Evolutionary conservation across 106 monocot genomes (phyloP).

Genomic region (Dendrobium nobile): DNA sequence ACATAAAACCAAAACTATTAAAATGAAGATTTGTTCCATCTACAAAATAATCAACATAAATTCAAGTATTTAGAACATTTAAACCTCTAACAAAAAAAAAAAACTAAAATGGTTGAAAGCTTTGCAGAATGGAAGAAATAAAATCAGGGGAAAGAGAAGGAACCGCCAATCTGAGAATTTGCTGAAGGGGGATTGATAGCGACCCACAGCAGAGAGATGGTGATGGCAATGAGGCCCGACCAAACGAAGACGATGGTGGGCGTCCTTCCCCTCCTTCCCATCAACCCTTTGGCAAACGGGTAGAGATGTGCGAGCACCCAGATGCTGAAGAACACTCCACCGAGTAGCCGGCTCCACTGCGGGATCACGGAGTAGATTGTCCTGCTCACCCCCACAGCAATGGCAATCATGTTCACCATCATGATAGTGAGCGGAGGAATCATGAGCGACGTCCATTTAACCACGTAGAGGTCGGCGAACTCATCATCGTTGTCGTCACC

Average conservation of each 20-base stretch:
- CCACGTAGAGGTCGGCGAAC: conserved; percentile 37
- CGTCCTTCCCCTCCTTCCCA: conserved; percentile 46
- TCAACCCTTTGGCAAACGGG: conserved; percentile 55
- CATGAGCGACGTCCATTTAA: conserved; percentile 41
- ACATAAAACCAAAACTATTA: no score
- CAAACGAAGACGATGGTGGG: conserved; percentile 54
- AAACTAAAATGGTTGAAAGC: background rate
- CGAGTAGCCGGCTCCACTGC: conserved; percentile 58
- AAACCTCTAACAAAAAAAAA: background rate
- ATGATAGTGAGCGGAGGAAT: conserved; percentile 56
- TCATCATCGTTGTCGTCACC: conserved; percentile 42
- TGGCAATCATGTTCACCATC: conserved; percentile 56
- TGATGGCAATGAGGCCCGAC: conserved; percentile 58
- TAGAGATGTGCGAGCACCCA: conserved; percentile 62
- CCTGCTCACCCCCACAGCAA: conserved; percentile 51
- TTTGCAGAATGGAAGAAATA: background rate
- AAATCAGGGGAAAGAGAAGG: conserved; percentile 45
- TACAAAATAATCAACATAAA: conserved; percentile 3
- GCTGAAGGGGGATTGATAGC: conserved; percentile 33
- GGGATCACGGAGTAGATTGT: conserved; percentile 53
- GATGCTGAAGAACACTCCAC: conserved; percentile 65
- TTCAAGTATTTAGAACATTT: background rate
- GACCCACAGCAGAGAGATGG: conserved; percentile 29
- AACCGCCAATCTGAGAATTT: conserved; percentile 46
- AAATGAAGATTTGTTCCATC: background rate